A percentile compares a stretch with the other conserved stretches of the same genome.
Evolutionary conservation across 805 yeast genomes (phyloP).

Genomic region (Pachysolen tannophilus): DNA sequence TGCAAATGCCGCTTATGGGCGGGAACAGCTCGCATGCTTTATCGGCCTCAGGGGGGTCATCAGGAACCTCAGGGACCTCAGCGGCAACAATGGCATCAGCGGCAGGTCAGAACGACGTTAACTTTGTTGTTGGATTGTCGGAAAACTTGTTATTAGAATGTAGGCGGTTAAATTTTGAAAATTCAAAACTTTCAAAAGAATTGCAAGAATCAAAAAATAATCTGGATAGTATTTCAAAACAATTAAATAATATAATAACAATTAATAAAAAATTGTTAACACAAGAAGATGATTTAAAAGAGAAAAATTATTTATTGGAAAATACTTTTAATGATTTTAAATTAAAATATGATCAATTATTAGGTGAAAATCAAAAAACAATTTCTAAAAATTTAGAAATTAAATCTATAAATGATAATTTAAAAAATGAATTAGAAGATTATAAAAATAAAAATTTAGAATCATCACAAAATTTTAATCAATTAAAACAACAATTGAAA

Average conservation of each 20-base stretch:
- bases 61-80: constrained; percentile 1
- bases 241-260: constrained; percentile 25
- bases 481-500: constrained; percentile 26
- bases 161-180: constrained; percentile 61
- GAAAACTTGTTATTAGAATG: constrained; percentile 67
- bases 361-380: constrained; percentile 32
- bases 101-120: constrained; percentile 48
- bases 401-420: constrained; percentile 19
- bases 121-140: constrained; percentile 66
- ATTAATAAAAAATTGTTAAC: constrained; percentile 24
- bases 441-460: constrained; percentile 29
- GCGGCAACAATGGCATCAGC: background rate
- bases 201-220: constrained; percentile 36
- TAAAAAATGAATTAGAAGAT: constrained; percentile 43
- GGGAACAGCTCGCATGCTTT: background rate
- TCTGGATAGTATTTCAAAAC: constrained; percentile 27
- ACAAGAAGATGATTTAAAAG: constrained; percentile 44
- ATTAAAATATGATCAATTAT: constrained; percentile 33
- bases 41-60: background rate
- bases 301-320: constrained; percentile 61
- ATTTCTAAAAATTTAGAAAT: constrained; percentile 24
- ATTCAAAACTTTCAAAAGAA: constrained; percentile 34
- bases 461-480: constrained; percentile 29
- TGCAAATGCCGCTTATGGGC: background rate
- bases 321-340: constrained; percentile 31